Evolutionary conservation across 345 rosid species (phyloP).

Genomic region (Populus ilicifolia): DNA sequence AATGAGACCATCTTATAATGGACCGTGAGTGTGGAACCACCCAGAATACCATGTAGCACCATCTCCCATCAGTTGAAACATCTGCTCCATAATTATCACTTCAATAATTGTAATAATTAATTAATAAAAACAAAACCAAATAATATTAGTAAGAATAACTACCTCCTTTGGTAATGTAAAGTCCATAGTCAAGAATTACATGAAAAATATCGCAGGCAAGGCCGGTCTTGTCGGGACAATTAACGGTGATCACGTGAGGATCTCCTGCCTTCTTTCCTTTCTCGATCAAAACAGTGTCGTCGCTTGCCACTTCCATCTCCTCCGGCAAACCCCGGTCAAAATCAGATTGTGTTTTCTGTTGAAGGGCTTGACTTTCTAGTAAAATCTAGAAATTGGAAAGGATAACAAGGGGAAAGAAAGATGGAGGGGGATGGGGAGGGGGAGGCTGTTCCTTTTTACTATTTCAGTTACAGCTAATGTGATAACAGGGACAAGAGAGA

Average conservation of each 20-base stretch:
- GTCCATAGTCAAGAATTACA: slow-evolving; percentile 72
- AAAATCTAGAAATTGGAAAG: too few species aligned
- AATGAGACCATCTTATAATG: slow-evolving; percentile 60
- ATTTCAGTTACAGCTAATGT: too few species aligned
- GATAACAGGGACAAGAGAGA: too few species aligned
- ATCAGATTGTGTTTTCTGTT: too few species aligned
- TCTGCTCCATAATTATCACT: slow-evolving; percentile 35
- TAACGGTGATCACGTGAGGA: slow-evolving; percentile 65
- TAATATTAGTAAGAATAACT: background rate
- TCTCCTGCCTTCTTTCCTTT: slow-evolving; percentile 58
- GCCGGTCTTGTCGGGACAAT: slow-evolving; percentile 74
- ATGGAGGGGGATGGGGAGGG: too few species aligned
- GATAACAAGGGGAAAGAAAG: too few species aligned
- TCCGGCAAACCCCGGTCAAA: too few species aligned
- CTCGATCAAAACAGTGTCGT: slow-evolving; percentile 61
- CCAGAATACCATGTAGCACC: slow-evolving; percentile 81
- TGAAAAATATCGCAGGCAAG: slow-evolving; percentile 75
- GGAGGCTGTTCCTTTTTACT: too few species aligned
- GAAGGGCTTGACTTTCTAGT: too few species aligned
- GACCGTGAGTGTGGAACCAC: slow-evolving; percentile 55
- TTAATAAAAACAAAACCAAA: background rate
- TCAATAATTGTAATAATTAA: background rate
- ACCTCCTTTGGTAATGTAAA: slow-evolving; percentile 78
- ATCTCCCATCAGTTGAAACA: slow-evolving; percentile 82
- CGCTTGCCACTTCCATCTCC: slow-evolving; percentile 47